Conservation (phyloP, 164 flowering plant species). For the grape (Vitis vinifera) region DNA sequence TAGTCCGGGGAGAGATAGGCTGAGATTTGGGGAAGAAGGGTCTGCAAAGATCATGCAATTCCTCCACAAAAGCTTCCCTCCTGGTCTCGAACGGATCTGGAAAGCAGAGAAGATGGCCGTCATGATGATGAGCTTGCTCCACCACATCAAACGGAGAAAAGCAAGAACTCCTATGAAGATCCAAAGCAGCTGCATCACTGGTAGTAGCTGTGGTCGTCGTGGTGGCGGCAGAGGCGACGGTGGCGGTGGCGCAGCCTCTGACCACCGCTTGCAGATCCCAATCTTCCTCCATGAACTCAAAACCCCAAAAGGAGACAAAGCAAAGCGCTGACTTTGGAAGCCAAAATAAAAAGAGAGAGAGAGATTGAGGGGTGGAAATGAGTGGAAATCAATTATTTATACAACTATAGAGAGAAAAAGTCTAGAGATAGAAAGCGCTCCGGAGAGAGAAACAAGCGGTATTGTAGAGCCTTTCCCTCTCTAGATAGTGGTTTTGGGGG, state of each 20-base stretch:
- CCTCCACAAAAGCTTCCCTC: slow-evolving; percentile 29
- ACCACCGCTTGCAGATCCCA: slow-evolving; percentile 99
- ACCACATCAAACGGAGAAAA: slow-evolving; percentile 9
- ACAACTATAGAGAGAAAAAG: slow-evolving; percentile 15
- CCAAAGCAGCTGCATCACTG: slow-evolving; percentile 6
- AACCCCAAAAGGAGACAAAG: slow-evolving; percentile 38
- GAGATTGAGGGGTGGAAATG: slow-evolving; percentile 9
- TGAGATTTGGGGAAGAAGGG: slow-evolving; percentile 56
- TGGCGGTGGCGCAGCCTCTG: slow-evolving; percentile 58
- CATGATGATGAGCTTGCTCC: neutral
- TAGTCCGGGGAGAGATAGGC: slow-evolving; percentile 20
- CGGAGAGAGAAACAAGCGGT: slow-evolving; percentile 8
- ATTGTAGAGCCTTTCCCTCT: neutral
- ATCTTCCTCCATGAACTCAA: slow-evolving; percentile 56
- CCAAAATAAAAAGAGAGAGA: slow-evolving; percentile 19
- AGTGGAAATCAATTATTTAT: slow-evolving; percentile 20
- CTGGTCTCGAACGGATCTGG: slow-evolving; percentile 42
- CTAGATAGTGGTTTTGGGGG: slow-evolving; percentile 17
- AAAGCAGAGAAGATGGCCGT: slow-evolving; percentile 7
- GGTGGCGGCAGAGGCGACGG: slow-evolving; percentile 24
- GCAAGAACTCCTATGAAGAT: slow-evolving; percentile 12
- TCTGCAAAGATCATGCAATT: slow-evolving; percentile 65
- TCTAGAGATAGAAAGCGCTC: slow-evolving; percentile 12
- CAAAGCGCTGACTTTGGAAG: slow-evolving; percentile 88
- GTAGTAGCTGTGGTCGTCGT: slow-evolving; percentile 14